Conservation (phyloP, 2,329 filamentous ascomycete genomes). For the Cladosporium halotolerans region DNA sequence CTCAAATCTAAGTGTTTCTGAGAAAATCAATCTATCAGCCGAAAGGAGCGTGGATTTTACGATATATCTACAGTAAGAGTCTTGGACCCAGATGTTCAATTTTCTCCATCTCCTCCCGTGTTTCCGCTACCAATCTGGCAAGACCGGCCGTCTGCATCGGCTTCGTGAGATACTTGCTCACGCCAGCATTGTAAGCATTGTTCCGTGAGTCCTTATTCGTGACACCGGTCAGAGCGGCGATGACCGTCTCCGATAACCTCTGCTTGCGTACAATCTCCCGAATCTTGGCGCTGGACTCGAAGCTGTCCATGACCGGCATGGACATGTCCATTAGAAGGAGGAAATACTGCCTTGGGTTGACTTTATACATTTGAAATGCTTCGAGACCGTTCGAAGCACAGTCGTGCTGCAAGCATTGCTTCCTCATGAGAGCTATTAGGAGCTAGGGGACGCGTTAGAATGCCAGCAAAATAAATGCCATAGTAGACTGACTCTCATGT, state of each 20-base stretch:
- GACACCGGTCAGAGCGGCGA: constrained; percentile 31
- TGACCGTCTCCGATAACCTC: constrained; percentile 10
- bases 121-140: not conserved
- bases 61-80: too few relatives aligned
- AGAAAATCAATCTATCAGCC: too few relatives aligned
- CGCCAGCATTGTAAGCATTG: constrained; percentile 24
- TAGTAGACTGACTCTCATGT: too few relatives aligned
- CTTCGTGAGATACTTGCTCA: constrained; percentile 30
- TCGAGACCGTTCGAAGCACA: constrained; percentile 16
- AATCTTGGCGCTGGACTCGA: constrained; percentile 26
- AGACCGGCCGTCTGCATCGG: constrained; percentile 25
- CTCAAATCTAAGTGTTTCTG: too few relatives aligned
- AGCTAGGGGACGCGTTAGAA: too few relatives aligned
- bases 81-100: too few relatives aligned
- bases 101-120: not conserved
- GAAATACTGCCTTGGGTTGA: constrained; percentile 4
- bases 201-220: constrained; percentile 21
- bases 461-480: too few relatives aligned
- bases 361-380: constrained; percentile 15
- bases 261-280: constrained; percentile 22
- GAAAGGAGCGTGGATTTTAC: too few relatives aligned
- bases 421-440: constrained; percentile 20
- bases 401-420: constrained; percentile 14
- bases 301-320: constrained; percentile 33
- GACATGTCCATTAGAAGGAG: constrained; percentile 18